Evolutionary conservation across 495 filamentous ascomycete species (phyloP), one percentile per base, ranked within the genome.

Genomic region (Annulohypoxylon maeteangense): DNA sequence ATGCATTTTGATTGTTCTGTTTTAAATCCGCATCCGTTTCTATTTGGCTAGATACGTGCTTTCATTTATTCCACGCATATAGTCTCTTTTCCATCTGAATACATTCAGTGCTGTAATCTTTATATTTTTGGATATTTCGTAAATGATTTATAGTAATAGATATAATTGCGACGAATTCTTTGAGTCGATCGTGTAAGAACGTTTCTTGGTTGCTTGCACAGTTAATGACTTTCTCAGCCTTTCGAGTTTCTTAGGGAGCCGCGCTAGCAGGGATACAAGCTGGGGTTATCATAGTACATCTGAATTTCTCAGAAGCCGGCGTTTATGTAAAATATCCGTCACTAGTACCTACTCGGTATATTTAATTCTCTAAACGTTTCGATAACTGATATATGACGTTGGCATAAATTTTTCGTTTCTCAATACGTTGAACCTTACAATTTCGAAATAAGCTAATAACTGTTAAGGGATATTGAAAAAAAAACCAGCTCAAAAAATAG

Each of bases 231-330:
- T 32, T 65, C 48, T 72, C 70, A 72, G 70, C 70, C 70, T 72
- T 72, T 68, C 58, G 36, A 64, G 36, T 48, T 56, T 71, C 58
- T 72, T 67, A 47, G n/a, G 54, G 70, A 72, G 70, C 70, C 70
- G 70, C 70, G 70, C 70, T 72, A 72, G 55, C 48, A 72, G 53
- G 64, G 59, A 50, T 68, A 12, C 6, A 18, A 61, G 64, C 27
- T 72, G 40, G 11, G 32, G 63, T 67, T 20, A 31, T n/a, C 31
- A 50, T 38, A 58, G 51, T 32, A 59, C 38, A 42, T 42, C 50
- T 20, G 47, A 34, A 53, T 32, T 4, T 29, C 14, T n/a, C 29
- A 67, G 55, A 56, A 48, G 40, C 47, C 64, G 64, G 44, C 45
- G 55, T 60, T 44, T 42, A 60, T 54, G 27, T 51, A 44, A 48